Evolutionary conservation across 768 basidiomycete genomes (phyloP).

Genomic region (button mushroom (Agaricus bisporus)): DNA sequence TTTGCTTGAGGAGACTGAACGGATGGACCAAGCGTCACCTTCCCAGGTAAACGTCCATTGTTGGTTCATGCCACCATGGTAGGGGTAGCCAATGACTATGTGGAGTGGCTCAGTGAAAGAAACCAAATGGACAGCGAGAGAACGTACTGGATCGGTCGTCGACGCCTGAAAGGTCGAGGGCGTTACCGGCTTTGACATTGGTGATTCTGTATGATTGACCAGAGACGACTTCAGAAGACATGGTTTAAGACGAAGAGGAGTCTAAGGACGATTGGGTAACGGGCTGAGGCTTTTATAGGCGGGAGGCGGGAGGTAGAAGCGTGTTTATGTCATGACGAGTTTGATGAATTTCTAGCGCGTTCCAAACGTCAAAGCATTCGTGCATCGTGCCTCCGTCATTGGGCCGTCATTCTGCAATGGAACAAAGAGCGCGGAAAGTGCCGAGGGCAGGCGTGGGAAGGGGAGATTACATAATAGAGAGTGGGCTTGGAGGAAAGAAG

Average conservation of each 20-base stretch:
- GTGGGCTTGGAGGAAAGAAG: conserved; percentile 5
- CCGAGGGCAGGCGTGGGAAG: neutral
- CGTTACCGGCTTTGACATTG: conserved; percentile 47
- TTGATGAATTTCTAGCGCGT: neutral
- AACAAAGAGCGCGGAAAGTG: neutral
- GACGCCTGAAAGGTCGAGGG: conserved; percentile 47
- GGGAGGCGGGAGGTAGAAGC: neutral
- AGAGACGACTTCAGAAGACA: conserved; percentile 26
- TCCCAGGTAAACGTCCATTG: conserved; percentile 46
- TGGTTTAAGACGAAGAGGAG: conserved; percentile 4
- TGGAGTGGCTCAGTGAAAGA: neutral
- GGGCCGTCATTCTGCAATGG: neutral
- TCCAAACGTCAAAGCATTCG: too few relatives aligned
- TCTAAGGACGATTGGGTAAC: neutral
- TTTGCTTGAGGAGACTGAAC: conserved; percentile 30
- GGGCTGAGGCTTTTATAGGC: conserved; percentile 10
- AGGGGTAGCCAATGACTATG: conserved; percentile 44
- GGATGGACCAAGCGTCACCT: conserved; percentile 34
- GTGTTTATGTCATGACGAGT: conserved; percentile 7
- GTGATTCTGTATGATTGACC: conserved; percentile 38
- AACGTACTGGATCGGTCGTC: conserved; percentile 42
- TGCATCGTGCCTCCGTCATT: too few relatives aligned
- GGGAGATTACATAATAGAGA: neutral
- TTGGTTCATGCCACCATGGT: conserved; percentile 42
- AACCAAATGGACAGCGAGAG: neutral